phyloP scores from a whole-genome alignment of 139 green algal species.

The Pseudopediastrum boryanum region DNA sequence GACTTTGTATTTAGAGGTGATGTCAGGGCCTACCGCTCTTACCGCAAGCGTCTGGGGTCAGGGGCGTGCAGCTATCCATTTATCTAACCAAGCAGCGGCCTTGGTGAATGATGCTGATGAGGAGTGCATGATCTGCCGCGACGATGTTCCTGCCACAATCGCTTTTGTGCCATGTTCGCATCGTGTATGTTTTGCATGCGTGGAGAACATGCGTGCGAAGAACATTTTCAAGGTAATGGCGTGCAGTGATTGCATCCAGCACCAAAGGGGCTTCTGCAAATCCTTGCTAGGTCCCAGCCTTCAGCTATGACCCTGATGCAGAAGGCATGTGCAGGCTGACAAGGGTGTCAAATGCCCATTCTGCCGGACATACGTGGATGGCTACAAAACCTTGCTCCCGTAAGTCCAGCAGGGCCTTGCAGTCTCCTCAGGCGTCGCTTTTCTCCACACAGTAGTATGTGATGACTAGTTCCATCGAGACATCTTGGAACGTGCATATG shows the following conservation, averaged over 20 bases:
- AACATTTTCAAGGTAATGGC: constrained; percentile 64
- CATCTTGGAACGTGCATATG: no score
- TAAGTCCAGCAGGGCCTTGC: constrained; percentile 1
- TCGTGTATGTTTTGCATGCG: constrained; percentile 53
- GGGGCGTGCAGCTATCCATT: constrained; percentile 5
- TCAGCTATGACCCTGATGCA: no score
- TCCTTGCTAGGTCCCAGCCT: no score
- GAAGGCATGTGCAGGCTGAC: constrained; percentile 35
- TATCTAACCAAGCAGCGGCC: constrained; percentile 5
- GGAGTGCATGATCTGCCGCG: constrained; percentile 54
- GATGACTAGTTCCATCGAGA: no score
- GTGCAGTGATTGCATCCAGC: no score
- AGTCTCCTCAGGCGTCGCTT: neutral
- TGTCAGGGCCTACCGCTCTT: no score
- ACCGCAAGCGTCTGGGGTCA: constrained; percentile 30
- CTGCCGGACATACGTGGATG: constrained; percentile 52
- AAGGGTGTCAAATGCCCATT: constrained; percentile 69
- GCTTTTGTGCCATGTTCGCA: constrained; percentile 56
- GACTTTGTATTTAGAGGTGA: constrained; percentile 7
- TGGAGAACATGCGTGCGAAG: constrained; percentile 62
- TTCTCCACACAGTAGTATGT: neutral
- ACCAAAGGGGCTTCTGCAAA: no score
- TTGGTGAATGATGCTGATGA: constrained; percentile 16
- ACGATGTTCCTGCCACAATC: constrained; percentile 53
- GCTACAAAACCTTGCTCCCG: constrained; percentile 33